Base-by-base conservation (phyloP, 352 stramenopile genomes). In the Pythium diclinum region DNA sequence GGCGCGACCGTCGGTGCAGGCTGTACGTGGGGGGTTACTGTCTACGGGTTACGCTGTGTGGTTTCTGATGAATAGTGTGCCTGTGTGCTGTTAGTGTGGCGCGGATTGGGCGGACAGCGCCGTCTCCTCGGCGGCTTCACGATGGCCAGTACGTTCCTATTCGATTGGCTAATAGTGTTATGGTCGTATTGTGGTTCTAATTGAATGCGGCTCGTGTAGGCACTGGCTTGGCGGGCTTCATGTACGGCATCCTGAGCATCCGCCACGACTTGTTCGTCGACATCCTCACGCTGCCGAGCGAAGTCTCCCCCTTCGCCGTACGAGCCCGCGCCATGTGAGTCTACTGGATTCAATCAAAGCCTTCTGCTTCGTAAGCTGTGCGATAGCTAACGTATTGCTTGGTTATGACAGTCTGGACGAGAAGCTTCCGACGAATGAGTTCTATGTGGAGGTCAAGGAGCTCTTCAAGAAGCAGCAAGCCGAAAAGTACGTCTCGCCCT, bases 191-290 rank as follows among this genome's bases (percentile, higher is more conserved):
- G 32, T 56, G 13, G 52, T 58, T 40, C 19, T 28, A 28, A 28
- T 28, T 28, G 25, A 28, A 19, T 59, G 34, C 32, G 8, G 0
- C 34, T 21, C 4, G 25, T 59, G 19, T 68, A 86, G 83, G 78
- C 65, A 79, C 81, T 17, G 74, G 71, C 14, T 38, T 93, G 46
- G 71, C 79, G 44, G 81, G 84, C 40, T 78, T 80, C 59, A 85
- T 80, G 9, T 90, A 90, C 40, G 82, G 84, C 7, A 73, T 89
- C 17, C 70, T 90, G 49, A 89, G 76, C 51, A 86, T 93, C 58
- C 85, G 85, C 54, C 73, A 74, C 11, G 72, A 85, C 16, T 67
- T 91, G 38, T 89, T 93, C 47, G 71, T 76, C 36, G 82, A 93
- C 57, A 70, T 93, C 4, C 69, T 93, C 44, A 77, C 78, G 60